Evolutionary conservation across 192 early-diverging fungal species (phyloP), one percentile per base, ranked within the genome.

Genomic region (Podila epicladia): DNA sequence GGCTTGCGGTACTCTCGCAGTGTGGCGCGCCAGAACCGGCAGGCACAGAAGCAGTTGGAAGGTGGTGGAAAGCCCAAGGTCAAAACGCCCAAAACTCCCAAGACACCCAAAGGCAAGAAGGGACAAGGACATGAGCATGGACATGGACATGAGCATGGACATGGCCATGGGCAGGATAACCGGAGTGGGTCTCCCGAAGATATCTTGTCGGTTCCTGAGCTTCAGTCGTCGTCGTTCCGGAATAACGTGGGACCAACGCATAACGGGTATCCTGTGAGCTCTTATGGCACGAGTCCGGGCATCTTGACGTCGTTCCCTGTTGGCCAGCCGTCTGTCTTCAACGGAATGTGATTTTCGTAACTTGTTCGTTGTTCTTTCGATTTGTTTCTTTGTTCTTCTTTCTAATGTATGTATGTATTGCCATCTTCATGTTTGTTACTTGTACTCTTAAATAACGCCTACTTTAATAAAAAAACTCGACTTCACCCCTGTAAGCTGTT

Each of bases 1-100:
- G 88, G 88, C 31, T 57, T 89, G 9, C 79, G 87, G 33, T 82
- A 85, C 69, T 85, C 84, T 26, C 59, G 84, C 3, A 85, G 70
- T 41, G 76, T 85, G 0, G 84, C 84, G 0, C 72, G 84, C 19
- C 75, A 80, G 48, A 85, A 79, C 45, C 68, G 84, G 7, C 80
- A 82, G 59, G 72, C 72, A 13, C 79, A 85, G 53, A 80, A 80
- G 51, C 77, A 80, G 17, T 51, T 80, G 57, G 77, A 80, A 17
- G 77, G 71, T 3, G 72, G 72, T 48, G 35, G 9, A 6, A 31
- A 29, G 5, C 29, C 49, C 26, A 80, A 80, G 67, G 19, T 41
- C 49, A 80, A 80, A 37, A 51, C 41, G 12, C 55, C 71, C 48
- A 80, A 80, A 48, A 24, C 66, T 19, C 51, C 37, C 28, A 80